Evolutionary conservation across 768 basidiomycete species (phyloP).

Genomic region (Suillus ampliporus): DNA sequence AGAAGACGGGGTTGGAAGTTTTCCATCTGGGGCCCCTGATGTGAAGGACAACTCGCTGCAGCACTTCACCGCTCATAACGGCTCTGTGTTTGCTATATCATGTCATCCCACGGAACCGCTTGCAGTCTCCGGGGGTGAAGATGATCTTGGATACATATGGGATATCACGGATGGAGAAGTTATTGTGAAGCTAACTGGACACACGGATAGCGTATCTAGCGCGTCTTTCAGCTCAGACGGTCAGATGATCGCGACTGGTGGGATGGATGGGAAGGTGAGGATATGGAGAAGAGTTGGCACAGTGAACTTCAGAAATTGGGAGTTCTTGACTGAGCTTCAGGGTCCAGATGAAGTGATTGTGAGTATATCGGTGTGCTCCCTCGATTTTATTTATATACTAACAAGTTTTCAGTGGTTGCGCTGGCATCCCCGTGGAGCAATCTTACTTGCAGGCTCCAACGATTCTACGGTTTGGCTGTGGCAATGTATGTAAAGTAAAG

Average conservation of each 20-base stretch:
- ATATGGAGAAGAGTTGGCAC: conserved; percentile 88
- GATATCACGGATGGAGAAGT: conserved; percentile 81
- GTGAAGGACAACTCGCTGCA: conserved; percentile 70
- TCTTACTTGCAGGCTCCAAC: conserved; percentile 90
- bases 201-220: conserved; percentile 87
- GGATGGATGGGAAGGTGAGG: conserved; percentile 96
- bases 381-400: conserved; percentile 13
- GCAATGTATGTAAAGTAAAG: conserved; percentile 73
- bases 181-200: conserved; percentile 86
- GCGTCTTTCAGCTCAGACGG: conserved; percentile 87
- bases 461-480: conserved; percentile 96
- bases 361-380: conserved; percentile 33
- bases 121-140: conserved; percentile 93
- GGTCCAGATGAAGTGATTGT: conserved; percentile 97
- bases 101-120: conserved; percentile 82
- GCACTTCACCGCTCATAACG: conserved; percentile 67
- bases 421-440: conserved; percentile 95
- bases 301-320: conserved; percentile 82
- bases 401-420: conserved; percentile 73
- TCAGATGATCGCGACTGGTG: conserved; percentile 92
- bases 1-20: conserved; percentile 52
- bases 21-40: conserved; percentile 44
- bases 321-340: conserved; percentile 90
- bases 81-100: conserved; percentile 85
- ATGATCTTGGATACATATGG: conserved; percentile 95